phyloP scores from a whole-genome alignment of 108 stramenopile genomes.

The Pseudonitzschia multiseries region DNA sequence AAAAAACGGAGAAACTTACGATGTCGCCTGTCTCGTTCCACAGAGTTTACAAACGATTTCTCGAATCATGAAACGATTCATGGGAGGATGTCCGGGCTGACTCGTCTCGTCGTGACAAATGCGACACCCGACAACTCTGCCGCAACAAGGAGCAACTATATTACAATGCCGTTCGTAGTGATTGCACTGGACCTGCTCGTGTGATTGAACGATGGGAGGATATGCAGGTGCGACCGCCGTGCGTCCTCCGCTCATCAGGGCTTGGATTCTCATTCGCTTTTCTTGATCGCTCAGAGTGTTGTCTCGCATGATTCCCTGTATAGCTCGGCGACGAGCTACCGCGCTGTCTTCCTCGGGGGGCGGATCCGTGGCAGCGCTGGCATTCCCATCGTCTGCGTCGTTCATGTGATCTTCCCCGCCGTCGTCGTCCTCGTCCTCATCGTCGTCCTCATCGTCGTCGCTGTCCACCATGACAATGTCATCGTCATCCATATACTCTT shows the following conservation, averaged over 20 bases:
- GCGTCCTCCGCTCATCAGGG: constrained; percentile 71
- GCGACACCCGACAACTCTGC: constrained; percentile 78
- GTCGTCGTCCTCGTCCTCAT: constrained; percentile 37
- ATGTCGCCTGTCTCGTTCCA: constrained; percentile 62
- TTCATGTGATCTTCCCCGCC: constrained; percentile 33
- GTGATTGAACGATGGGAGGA: constrained; percentile 39
- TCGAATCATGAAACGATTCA: constrained; percentile 74
- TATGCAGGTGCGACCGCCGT: constrained; percentile 43
- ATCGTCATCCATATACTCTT: constrained; percentile 34
- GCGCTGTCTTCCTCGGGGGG: constrained; percentile 59
- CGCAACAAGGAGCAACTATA: constrained; percentile 82
- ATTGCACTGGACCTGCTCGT: constrained; percentile 52
- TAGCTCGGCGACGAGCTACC: constrained; percentile 62
- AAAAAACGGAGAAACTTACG: constrained; percentile 28
- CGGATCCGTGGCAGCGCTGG: constrained; percentile 12
- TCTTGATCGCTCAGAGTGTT: constrained; percentile 62
- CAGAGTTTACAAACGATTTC: constrained; percentile 83
- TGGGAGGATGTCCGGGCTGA: constrained; percentile 67
- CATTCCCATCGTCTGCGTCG: constrained; percentile 35
- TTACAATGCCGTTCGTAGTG: constrained; percentile 84
- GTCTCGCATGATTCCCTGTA: constrained; percentile 78
- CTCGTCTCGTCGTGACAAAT: constrained; percentile 85
- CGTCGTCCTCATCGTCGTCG: constrained; percentile 16
- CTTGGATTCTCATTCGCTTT: constrained; percentile 68
- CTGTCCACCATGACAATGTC: constrained; percentile 29